phyloP scores from a whole-genome alignment of 139 green algal species.

The Desmodesmus armatus region DNA sequence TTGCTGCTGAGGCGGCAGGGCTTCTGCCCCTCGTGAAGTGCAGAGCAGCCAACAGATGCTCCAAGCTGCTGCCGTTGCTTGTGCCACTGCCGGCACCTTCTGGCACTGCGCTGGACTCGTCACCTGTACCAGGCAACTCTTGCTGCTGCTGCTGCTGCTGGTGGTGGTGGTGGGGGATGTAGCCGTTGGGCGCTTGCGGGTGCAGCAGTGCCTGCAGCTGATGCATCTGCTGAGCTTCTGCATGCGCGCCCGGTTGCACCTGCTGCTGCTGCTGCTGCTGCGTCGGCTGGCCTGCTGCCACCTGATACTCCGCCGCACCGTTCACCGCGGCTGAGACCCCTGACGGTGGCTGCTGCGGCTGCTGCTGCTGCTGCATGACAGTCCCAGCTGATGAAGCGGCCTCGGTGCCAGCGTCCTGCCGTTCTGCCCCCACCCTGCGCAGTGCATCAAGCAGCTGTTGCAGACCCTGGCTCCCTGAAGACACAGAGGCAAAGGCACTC shows the following conservation, averaged over 20 bases:
- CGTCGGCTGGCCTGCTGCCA: not conserved
- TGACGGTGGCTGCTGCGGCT: not conserved
- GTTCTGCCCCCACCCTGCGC: not conserved
- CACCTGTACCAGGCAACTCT: not conserved
- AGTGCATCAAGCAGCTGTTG: not conserved
- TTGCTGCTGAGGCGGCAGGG: too few species aligned
- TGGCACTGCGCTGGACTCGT: too few species aligned
- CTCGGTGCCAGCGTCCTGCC: not conserved
- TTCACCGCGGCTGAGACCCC: too few species aligned
- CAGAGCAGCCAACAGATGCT: constrained; percentile 2
- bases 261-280: not conserved
- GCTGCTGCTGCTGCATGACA: not conserved
- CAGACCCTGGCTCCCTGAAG: not conserved
- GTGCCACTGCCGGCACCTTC: too few species aligned
- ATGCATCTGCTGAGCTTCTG: too few species aligned
- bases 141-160: not conserved
- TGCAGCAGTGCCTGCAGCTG: too few species aligned
- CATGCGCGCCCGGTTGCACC: not conserved
- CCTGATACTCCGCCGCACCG: not conserved
- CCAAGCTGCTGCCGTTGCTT: not conserved
- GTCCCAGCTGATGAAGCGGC: not conserved
- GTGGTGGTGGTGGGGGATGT: not conserved
- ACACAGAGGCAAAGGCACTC: too few species aligned
- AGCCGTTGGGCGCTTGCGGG: too few species aligned
- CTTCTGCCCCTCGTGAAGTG: not conserved